These are phyloP conservation scores for Kalmusia sp. DNA, from an alignment of 2,329 filamentous ascomycete genomes.

Conservation along the genomic window DNA sequence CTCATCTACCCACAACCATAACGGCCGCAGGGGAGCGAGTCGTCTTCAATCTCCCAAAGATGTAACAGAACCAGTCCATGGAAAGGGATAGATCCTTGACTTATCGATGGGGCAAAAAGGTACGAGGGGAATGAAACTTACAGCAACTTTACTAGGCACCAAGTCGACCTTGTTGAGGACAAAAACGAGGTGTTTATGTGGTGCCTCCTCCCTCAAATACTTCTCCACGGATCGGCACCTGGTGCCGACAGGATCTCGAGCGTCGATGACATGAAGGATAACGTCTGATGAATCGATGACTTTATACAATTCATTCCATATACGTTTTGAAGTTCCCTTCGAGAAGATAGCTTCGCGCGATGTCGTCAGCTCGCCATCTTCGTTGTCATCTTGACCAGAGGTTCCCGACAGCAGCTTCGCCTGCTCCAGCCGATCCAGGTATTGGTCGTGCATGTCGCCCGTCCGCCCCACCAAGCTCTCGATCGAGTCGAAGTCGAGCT, in stretches of 20 bases:
- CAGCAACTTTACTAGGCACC: slow-evolving; percentile 89
- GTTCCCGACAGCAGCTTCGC: slow-evolving; percentile 77
- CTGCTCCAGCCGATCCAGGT: slow-evolving; percentile 81
- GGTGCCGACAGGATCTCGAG: slow-evolving; percentile 65
- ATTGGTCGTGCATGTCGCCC: slow-evolving; percentile 80
- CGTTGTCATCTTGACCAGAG: slow-evolving; percentile 63
- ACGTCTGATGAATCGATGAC: slow-evolving; percentile 96
- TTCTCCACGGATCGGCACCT: slow-evolving; percentile 91
- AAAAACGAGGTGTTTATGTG: slow-evolving; percentile 94
- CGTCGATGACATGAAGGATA: slow-evolving; percentile 68
- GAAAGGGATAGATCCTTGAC: slow-evolving; percentile 81
- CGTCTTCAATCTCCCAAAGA: slow-evolving; percentile 92
- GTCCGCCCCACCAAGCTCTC: slow-evolving; percentile 82
- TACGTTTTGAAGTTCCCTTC: slow-evolving; percentile 81
- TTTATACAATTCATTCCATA: slow-evolving; percentile 88
- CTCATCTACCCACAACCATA: slow-evolving; percentile 72
- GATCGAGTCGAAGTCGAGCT: slow-evolving; percentile 82
- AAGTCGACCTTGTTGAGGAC: slow-evolving; percentile 92
- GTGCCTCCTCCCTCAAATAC: slow-evolving; percentile 89
- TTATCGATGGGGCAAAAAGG: slow-evolving; percentile 75
- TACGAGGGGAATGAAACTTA: slow-evolving; percentile 68
- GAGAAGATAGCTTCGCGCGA: slow-evolving; percentile 78
- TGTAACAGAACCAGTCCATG: slow-evolving; percentile 96
- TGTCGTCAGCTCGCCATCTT: slow-evolving; percentile 50
- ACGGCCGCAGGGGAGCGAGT: slow-evolving; percentile 70